These are phyloP conservation scores for Zostera marina DNA, from an alignment of 116 monocot genomes.

Conservation along the genomic window DNA sequence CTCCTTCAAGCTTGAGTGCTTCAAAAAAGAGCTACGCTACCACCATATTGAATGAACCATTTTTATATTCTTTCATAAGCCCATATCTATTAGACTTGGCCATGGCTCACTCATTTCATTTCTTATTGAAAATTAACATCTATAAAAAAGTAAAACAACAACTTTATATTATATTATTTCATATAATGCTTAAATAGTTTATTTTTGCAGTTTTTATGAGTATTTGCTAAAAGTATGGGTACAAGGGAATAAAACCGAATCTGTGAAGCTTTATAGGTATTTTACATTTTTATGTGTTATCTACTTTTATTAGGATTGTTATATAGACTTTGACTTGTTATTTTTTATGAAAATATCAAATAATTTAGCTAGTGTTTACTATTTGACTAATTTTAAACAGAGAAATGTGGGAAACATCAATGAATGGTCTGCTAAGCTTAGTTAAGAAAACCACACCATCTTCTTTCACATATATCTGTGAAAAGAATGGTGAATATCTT, in stretches of 20 bases:
- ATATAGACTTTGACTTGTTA: neutral
- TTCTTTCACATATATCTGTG: slow-evolving; percentile 79
- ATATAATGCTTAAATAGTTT: neutral
- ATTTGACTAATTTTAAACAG: slow-evolving; percentile 16
- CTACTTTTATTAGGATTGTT: neutral
- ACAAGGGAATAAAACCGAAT: slow-evolving; percentile 90
- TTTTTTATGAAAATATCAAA: neutral
- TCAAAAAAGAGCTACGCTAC: too few relatives aligned
- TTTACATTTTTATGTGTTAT: neutral
- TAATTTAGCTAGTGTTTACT: neutral
- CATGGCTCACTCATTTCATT: too few relatives aligned
- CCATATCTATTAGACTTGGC: too few relatives aligned
- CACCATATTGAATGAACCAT: too few relatives aligned
- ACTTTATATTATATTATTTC: too few relatives aligned
- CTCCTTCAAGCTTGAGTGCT: too few relatives aligned
- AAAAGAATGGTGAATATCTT: slow-evolving; percentile 58
- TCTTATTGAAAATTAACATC: too few relatives aligned
- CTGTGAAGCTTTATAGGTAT: slow-evolving; percentile 85
- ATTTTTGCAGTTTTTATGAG: slow-evolving; percentile 87
- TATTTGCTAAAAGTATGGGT: slow-evolving; percentile 97
- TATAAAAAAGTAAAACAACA: too few relatives aligned
- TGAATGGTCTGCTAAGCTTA: slow-evolving; percentile 70
- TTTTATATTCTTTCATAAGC: too few relatives aligned
- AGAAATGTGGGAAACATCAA: slow-evolving; percentile 95
- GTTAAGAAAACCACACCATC: slow-evolving; percentile 65